Base-by-base conservation (phyloP, 2,329 filamentous ascomycete species). In the Monosporascus sp. region DNA sequence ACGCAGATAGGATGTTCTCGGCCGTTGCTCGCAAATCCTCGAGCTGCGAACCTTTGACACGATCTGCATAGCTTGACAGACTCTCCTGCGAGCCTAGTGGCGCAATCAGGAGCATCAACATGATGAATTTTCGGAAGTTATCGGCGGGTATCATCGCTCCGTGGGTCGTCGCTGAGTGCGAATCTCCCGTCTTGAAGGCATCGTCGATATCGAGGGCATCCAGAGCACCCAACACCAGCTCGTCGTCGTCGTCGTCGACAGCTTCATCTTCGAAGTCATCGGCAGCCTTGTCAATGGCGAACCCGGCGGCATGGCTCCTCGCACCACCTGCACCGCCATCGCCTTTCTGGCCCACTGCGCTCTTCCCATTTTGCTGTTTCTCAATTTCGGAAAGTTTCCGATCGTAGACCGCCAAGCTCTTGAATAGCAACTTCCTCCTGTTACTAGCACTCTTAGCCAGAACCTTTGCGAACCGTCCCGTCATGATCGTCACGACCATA, bases 141-240 rank as follows among this genome's bases (percentile, higher is more conserved):
- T 91, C 87, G 0, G 84, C 81, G 0, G 88, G 87, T 49, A 91
- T 87, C 59, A 88, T 84, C 31, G 86, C 83, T n/a, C 80, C 79
- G 44, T 82, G 78, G 1, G 82, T 78, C 3, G 77, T 76, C 0
- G 76, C 65, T 3, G 66, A 61, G 43, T 68, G 69, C 3, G 69
- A 65, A 55, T 78, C 75, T 17, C 75, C 76, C 3, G 81, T 75
- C 58, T 78, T 79, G 58, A 85, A 82, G 0, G 80, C 81, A 9
- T 86, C 81, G 48, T 80, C 74, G 31, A 84, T 80, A 65, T 89
- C 81, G 55, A 91, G 76, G 0, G 85, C 78, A 55, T 89, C 84
- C 41, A 91, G 76, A 0, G 87, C 86, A 1, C 86, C 85, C 24
- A 89, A 70, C 7, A 87, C 84, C 43, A 91, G 70, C 55, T 85